Evolutionary conservation across 2,329 filamentous ascomycete species (phyloP), one percentile per base, ranked within the genome.

Genomic region (Arthroderma sp.): DNA sequence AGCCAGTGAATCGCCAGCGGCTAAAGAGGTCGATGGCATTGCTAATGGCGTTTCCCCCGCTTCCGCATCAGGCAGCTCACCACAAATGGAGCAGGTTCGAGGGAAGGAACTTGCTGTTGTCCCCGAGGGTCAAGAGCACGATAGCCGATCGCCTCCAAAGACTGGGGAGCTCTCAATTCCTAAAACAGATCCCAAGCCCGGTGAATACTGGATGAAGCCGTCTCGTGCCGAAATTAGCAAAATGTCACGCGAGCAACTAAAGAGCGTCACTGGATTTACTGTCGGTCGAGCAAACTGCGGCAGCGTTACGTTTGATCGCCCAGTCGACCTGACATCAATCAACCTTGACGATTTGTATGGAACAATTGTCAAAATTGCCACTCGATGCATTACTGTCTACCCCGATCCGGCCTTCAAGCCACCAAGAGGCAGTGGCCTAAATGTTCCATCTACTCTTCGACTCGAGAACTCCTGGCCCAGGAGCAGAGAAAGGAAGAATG

Each of bases 401-500:
- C 81, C 72, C 4, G 75, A 82, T 38, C 71, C 79, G 36, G 73
- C 75, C 4, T 79, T 80, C 58, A 98, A 95, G 65, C 88, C 91
- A 10, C 75, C 82, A 0, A 74, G 81, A 47, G 91, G 93, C 47
- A 85, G 87, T 57, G 89, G 86, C 4, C 73, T 98, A 51, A 98
- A 98, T 57, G 85, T 95, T 5, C 88, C 87, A 3, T 85, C 91
- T 0, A 80, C 77, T 33, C 88, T 98, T 51, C 78, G 75, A n/a
- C 74, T 98, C 7, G 81, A 91, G 60, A 89, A 96, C 59, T 94
- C 88, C 0, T 96, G 85, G 81, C 91, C 91, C 29, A 83, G 89
- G 46, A 75, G 75, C 59, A 67, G 70, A 43, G 75, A 79, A 51
- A 77, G 75, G 59, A 72, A 70, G 51, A 67, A 69, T 39, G 72